These are phyloP conservation scores for Sphagnum fallax DNA, from an alignment of 228 moss, liverwort and hornwort genomes.

Conservation along the genomic window DNA sequence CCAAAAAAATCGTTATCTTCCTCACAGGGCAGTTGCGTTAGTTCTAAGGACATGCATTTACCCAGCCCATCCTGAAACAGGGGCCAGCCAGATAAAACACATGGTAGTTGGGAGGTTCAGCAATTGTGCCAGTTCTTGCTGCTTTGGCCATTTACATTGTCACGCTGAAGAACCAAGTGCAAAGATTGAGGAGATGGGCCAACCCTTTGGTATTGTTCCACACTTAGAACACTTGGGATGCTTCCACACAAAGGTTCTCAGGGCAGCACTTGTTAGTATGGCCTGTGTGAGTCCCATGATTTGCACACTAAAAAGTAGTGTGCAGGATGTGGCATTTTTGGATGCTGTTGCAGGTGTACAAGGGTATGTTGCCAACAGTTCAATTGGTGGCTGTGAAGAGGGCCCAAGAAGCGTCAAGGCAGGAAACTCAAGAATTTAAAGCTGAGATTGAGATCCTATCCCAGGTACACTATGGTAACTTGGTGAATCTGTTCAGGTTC, in stretches of 20 bases:
- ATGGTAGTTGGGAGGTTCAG: not conserved
- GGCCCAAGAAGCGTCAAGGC: slow-evolving; percentile 73
- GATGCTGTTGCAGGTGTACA: slow-evolving; percentile 55
- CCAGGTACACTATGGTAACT: slow-evolving; percentile 76
- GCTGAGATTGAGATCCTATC: slow-evolving; percentile 89
- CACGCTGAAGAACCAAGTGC: slow-evolving; percentile 36
- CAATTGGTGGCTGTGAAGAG: slow-evolving; percentile 78
- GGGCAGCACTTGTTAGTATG: not conserved
- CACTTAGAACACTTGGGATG: not conserved
- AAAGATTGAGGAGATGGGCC: slow-evolving; percentile 19
- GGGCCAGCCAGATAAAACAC: too few species aligned
- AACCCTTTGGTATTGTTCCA: slow-evolving; percentile 26
- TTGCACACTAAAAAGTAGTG: too few species aligned
- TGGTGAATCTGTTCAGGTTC: slow-evolving; percentile 78
- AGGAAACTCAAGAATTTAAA: slow-evolving; percentile 80
- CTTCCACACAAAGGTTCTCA: not conserved
- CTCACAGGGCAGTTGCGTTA: too few species aligned
- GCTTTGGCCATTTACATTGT: slow-evolving; percentile 15
- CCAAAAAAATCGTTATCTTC: too few species aligned
- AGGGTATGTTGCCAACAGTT: slow-evolving; percentile 39
- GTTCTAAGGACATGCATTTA: too few species aligned
- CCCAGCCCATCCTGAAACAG: too few species aligned
- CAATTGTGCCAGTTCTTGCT: slow-evolving; percentile 2
- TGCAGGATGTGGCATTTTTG: not conserved
- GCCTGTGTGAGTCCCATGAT: not conserved